Base-by-base conservation (phyloP, 768 basidiomycete genomes). In the Tulasnella sp. region DNA sequence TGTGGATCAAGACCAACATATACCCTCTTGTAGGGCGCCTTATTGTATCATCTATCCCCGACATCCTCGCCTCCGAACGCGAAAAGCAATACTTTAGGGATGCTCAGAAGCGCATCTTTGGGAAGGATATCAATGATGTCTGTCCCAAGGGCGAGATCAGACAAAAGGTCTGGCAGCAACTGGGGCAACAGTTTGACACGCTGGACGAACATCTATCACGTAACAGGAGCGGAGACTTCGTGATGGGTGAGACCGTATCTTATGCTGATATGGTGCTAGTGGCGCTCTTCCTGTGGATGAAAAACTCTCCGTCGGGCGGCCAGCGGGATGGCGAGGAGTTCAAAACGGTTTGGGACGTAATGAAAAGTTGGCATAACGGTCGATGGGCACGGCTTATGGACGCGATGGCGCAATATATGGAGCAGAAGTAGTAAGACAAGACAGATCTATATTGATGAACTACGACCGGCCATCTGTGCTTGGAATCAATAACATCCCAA, bases 401-500 rank as follows among this genome's bases (percentile, higher is more conserved):
- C 34, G 34, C 15, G 34, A 38, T 38, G 34, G 34, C 34, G 15
- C 34, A 5, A 7, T 15, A 7, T n/a, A n/a, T n/a, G n/a, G n/a
- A n/a, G n/a, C n/a, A n/a, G n/a, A n/a, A n/a, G n/a, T n/a, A 38
- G 15, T 15, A 38, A 38, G 15, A 7, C 7, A 38, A 5, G 15
- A 38, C 34, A 38, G 34, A 7, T 5, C 7, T 38, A 15, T 38
- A 38, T 15, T 15, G 50, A 31, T n/a, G 29, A 4, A 52, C 22
- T 46, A 46, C 38, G 53, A 29, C 44, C 53, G 27, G 25, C 53
- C 54, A 56, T 56, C 42, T 1, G 44, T 34, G 45, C 59, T 61
- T n/a, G 79, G 83, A 59, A 86, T 75, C 59, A 88, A 74, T 48
- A 91, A 71, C 66, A 89, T 72, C 15, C 85, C 85, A 70, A 91